Evolutionary conservation across 306 rosid species (phyloP).

Genomic region (Ziziphus jujuba): DNA sequence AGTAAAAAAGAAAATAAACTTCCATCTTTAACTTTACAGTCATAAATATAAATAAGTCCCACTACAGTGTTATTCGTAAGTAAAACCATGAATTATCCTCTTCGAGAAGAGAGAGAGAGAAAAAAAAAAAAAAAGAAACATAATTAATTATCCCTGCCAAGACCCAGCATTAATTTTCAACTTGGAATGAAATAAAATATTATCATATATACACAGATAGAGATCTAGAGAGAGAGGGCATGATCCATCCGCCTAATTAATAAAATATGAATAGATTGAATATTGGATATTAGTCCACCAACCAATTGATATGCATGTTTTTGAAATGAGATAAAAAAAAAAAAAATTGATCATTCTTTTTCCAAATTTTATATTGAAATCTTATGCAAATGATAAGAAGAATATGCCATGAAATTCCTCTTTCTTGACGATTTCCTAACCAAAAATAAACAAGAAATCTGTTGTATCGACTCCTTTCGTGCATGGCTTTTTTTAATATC

Average conservation of each 20-base stretch:
- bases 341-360: neutral
- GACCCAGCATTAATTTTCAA: no score
- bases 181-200: no score
- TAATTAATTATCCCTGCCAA: no score
- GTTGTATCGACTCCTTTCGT: neutral
- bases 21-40: no score
- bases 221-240: neutral
- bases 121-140: no score
- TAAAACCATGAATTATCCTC: no score
- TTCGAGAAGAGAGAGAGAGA: no score
- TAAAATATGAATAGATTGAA: neutral
- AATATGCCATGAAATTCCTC: constrained; percentile 18
- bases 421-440: constrained; percentile 2
- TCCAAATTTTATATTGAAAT: neutral
- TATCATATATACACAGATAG: neutral
- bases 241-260: constrained; percentile 3
- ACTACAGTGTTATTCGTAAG: no score
- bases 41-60: no score
- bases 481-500: constrained; percentile 5
- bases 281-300: constrained; percentile 1
- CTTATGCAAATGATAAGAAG: neutral
- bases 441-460: constrained; percentile 12
- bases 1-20: no score
- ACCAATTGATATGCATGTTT: constrained; percentile 18
- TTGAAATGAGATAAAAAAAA: neutral